Conservation (phyloP, 2,329 filamentous ascomycete species). For the Akanthomyces uredinophilus region DNA sequence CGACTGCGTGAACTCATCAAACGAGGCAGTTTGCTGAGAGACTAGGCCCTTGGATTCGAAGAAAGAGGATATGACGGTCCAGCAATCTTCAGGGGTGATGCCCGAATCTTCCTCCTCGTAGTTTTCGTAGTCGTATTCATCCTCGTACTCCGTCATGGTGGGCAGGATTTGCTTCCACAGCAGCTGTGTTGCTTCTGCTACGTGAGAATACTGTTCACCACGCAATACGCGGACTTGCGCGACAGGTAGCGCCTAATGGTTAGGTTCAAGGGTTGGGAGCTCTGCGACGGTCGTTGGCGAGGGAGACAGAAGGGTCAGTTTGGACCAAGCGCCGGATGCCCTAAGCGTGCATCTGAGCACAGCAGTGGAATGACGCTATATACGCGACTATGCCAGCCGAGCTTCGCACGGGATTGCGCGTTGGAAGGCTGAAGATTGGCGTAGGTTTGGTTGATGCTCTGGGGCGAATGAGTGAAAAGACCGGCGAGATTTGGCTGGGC, state of each 20-base stretch:
- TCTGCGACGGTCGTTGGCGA: neutral
- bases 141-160: slow-evolving; percentile 53
- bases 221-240: neutral
- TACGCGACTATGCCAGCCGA: neutral
- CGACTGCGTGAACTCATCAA: slow-evolving; percentile 91
- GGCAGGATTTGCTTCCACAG: neutral
- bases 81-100: slow-evolving; percentile 96
- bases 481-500: neutral
- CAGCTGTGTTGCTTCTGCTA: neutral
- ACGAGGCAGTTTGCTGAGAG: slow-evolving; percentile 96
- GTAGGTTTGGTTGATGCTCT: neutral
- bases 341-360: slow-evolving; percentile 12
- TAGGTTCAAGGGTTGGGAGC: neutral
- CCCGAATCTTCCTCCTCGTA: slow-evolving; percentile 62
- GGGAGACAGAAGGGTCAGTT: slow-evolving; percentile 5
- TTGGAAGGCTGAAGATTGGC: neutral
- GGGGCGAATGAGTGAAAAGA: neutral
- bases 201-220: neutral
- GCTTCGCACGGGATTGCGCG: slow-evolving; percentile 3
- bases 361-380: neutral
- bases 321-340: slow-evolving; percentile 8
- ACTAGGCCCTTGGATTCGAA: slow-evolving; percentile 95
- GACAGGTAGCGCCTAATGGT: neutral
- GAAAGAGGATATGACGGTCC: slow-evolving; percentile 95
- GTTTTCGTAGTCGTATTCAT: slow-evolving; percentile 60